These are phyloP conservation scores for Arctium minus DNA, from an alignment of 129 eudicot species.

Conservation along the genomic window DNA sequence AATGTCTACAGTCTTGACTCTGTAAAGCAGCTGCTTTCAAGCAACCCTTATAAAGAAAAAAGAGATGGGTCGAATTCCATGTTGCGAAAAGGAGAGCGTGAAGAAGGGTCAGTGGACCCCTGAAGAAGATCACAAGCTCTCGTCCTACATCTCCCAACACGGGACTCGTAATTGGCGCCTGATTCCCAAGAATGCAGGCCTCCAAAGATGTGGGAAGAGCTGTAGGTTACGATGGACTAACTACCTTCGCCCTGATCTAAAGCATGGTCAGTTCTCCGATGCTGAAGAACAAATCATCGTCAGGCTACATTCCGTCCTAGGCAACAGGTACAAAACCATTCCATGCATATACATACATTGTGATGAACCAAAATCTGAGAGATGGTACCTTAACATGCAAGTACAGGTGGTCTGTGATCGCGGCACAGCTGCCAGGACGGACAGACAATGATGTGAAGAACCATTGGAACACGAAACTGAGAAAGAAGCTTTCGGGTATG, in stretches of 20 bases:
- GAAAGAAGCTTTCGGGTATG: slow-evolving; percentile 96
- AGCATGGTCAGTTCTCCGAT: slow-evolving; percentile 75
- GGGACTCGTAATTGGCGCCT: slow-evolving; percentile 96
- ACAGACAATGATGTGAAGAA: slow-evolving; percentile 95
- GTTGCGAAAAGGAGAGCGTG: slow-evolving; percentile 89
- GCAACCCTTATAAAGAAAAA: background rate
- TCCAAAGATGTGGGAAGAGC: slow-evolving; percentile 90
- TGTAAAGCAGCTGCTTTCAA: background rate
- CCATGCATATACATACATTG: background rate
- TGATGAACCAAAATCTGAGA: background rate
- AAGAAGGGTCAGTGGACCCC: slow-evolving; percentile 96
- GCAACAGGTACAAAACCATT: slow-evolving; percentile 58
- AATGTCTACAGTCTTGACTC: background rate
- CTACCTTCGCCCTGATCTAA: slow-evolving; percentile 89
- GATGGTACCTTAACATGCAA: background rate
- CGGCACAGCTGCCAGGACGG: slow-evolving; percentile 92
- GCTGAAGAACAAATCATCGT: slow-evolving; percentile 86
- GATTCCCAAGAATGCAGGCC: slow-evolving; percentile 91
- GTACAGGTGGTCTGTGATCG: slow-evolving; percentile 90
- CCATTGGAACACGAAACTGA: slow-evolving; percentile 91
- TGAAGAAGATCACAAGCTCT: slow-evolving; percentile 84
- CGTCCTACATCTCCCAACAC: slow-evolving; percentile 87
- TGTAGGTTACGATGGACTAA: slow-evolving; percentile 90
- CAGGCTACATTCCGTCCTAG: slow-evolving; percentile 83
- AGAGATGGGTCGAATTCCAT: slow-evolving; percentile 81